Evolutionary conservation across 2,329 filamentous ascomycete species (phyloP).

Genomic region (Sclerotinia borealis): DNA sequence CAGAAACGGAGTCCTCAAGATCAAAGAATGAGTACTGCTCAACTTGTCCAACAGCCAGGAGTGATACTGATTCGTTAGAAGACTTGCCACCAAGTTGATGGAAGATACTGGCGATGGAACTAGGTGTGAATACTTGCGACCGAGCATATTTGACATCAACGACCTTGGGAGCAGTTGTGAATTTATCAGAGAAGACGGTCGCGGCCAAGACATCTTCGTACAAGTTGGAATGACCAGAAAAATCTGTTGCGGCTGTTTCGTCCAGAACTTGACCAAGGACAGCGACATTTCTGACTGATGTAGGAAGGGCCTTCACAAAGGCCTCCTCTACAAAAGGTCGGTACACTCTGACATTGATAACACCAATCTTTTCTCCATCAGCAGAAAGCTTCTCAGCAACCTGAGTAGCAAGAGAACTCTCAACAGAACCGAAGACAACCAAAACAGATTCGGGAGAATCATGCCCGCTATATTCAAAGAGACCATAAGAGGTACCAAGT

Average conservation of each 20-base stretch:
- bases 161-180: conserved; percentile 56
- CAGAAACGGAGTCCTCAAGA: conserved; percentile 64
- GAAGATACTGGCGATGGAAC: conserved; percentile 46
- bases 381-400: conserved; percentile 66
- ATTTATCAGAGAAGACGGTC: conserved; percentile 69
- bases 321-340: conserved; percentile 92
- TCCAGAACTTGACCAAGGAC: conserved; percentile 85
- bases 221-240: conserved; percentile 72
- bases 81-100: conserved; percentile 44
- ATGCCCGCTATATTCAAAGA: conserved; percentile 93
- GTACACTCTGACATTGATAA: conserved; percentile 89
- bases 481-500: conserved; percentile 85
- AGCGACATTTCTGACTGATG: conserved; percentile 67
- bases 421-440: conserved; percentile 87
- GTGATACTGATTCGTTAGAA: conserved; percentile 23
- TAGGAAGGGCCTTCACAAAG: conserved; percentile 76
- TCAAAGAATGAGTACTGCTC: conserved; percentile 96
- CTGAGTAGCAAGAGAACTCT: conserved; percentile 80
- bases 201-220: conserved; percentile 89
- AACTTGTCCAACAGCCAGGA: conserved; percentile 53
- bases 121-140: conserved; percentile 50
- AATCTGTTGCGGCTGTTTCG: conserved; percentile 65
- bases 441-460: conserved; percentile 72
- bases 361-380: conserved; percentile 72
- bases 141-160: conserved; percentile 88